Evolutionary conservation across 352 stramenopile species (phyloP), one percentile per base, ranked within the genome.

Genomic region (Phytophthora vignae): DNA sequence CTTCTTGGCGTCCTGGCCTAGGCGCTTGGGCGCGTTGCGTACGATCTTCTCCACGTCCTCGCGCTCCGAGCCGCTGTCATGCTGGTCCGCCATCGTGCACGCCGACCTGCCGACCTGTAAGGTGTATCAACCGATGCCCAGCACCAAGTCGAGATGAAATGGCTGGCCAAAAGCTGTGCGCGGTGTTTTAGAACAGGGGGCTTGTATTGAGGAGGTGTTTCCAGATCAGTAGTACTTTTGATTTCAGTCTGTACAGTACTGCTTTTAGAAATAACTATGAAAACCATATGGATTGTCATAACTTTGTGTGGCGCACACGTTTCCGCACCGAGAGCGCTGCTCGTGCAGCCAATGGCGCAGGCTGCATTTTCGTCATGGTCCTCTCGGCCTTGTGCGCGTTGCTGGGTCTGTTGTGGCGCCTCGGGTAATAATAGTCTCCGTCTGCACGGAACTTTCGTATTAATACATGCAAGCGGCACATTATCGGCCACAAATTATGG

Each of bases 11-110:
- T 74, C 70, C 25, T 90, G 71, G 25, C 83, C 77, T 6, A 94
- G 73, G 2, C 87, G 85, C 75, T 85, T 90, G 56, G 84, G 76
- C 53, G 83, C 82, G n/a, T 80, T 65, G 33, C 83, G 81, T 76
- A 90, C 79, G 55, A 85, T 74, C 55, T 71, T 54, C 59, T 92
- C 83, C 31, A 90, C 76, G 61, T 87, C 78, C 64, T 93, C 85
- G 3, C 68, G 48, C 73, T 93, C 87, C 67, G 84, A 90, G 68
- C 85, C 81, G 69, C 74, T 81, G 60, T 79, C 74, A 55, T 71
- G 67, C 60, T 79, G 42, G 67, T 87, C 71, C 31, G 74, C 54
- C 67, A 75, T 75, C 46, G 27, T 55, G 6, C 29, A 36, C 29
- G 29, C 29, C 29, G 29, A 10, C 29, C 8, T 36, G 29, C 29